phyloP scores from a whole-genome alignment of 352 stramenopile genomes.

The Globisporangium echinulatum region DNA sequence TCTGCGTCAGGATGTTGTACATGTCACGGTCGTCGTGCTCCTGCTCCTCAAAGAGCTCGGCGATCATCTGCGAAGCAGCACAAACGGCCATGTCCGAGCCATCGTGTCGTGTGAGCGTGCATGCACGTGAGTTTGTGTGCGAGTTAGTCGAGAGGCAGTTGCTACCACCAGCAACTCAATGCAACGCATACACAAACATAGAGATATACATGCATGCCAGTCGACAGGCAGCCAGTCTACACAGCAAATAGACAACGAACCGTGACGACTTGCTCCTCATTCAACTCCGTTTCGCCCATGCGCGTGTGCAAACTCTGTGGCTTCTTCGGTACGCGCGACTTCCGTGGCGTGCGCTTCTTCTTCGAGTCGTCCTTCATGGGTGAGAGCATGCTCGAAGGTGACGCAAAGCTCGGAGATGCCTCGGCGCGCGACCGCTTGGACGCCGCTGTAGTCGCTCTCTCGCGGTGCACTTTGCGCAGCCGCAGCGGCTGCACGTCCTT shows the following conservation, averaged over 20 bases:
- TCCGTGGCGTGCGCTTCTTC: constrained; percentile 26
- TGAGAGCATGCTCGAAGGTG: constrained; percentile 26
- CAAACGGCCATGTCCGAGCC: too few relatives aligned
- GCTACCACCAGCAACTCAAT: background rate
- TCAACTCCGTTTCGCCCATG: constrained; percentile 23
- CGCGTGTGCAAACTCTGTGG: constrained; percentile 35
- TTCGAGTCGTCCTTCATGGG: constrained; percentile 53
- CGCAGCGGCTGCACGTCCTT: constrained; percentile 9
- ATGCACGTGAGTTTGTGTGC: too few relatives aligned
- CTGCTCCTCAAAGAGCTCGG: constrained; percentile 59
- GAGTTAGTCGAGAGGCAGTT: background rate
- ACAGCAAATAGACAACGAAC: constrained; percentile 4
- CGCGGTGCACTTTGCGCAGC: constrained; percentile 4
- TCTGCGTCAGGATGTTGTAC: constrained; percentile 62
- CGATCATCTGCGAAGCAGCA: constrained; percentile 24
- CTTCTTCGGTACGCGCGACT: constrained; percentile 31
- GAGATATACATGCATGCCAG: background rate
- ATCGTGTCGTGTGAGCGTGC: too few relatives aligned
- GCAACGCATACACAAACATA: background rate
- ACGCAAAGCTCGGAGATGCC: constrained; percentile 11
- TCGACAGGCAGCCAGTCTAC: background rate
- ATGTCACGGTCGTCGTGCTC: constrained; percentile 74
- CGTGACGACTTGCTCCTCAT: constrained; percentile 31
- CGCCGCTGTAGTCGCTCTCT: background rate
- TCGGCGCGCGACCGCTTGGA: background rate